Evolutionary conservation across 2,329 filamentous ascomycete species (phyloP), one percentile per base, ranked within the genome.

Genomic region (Fusarium chaquense): DNA sequence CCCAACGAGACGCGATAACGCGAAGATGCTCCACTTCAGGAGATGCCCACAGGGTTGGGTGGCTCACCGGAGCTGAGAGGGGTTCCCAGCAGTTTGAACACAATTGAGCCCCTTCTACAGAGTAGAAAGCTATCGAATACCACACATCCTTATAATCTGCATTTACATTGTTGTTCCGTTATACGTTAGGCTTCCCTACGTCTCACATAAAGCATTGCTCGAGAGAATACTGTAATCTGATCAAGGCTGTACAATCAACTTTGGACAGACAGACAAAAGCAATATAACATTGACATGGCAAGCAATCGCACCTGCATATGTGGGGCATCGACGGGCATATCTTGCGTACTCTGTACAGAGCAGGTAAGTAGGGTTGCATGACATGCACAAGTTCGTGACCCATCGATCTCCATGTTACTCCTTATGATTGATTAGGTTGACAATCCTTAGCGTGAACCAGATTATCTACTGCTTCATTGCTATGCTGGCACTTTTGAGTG

Each of bases 271-370:
- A 40, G n/a, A 26, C 13, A 53, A 53, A 46, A 59, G 53, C 53
- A 61, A 60, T 33, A 59, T 52, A 58, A 50, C 24, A 10, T 51
- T 52, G 55, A 50, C 28, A n/a, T 51, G n/a, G n/a, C 28, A 30
- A 30, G 38, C 40, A 26, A 59, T 65, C 63, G 45, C 58, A 72
- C 65, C 60, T 73, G 70, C 72, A 73, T 74, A 59, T 62, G 56
- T 47, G 69, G 67, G 53, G 44, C 24, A 64, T 51, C 36, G 54
- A 46, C 61, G 50, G 32, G 30, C 52, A 65, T 59, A 38, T 46
- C 51, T 46, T 69, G 59, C 61, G 59, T 18, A 63, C n/a, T 40
- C 11, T 40, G 12, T 15, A 22, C n/a, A 40, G 36, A 40, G 36
- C 15, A 40, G 6, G 36, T 36, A 16, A 62, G 56, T 16, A 35